Evolutionary conservation across 305 asterid genomes (phyloP).

Genomic region (Salvia sclarea): DNA sequence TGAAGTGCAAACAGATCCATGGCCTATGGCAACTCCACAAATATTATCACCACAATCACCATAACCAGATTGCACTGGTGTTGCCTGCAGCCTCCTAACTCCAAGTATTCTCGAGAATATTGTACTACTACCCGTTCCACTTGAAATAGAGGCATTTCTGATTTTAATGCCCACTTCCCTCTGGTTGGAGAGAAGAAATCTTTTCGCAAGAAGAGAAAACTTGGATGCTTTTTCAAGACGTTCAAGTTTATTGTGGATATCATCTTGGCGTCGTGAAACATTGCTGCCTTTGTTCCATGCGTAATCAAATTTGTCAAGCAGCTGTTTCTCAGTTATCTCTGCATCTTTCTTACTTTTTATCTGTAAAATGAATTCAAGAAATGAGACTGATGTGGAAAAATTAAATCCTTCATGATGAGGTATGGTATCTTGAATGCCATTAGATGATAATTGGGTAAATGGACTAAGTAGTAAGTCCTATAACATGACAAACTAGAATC

Average conservation of each 20-base stretch:
- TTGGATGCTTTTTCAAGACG: conserved; percentile 41
- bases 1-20: conserved; percentile 61
- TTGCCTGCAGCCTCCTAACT: conserved; percentile 59
- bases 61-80: conserved; percentile 37
- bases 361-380: conserved; percentile 40
- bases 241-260: conserved; percentile 50
- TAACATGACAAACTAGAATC: neutral
- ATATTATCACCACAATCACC: conserved; percentile 25
- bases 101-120: conserved; percentile 48
- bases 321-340: conserved; percentile 68
- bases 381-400: conserved; percentile 17
- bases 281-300: conserved; percentile 92
- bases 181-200: conserved; percentile 43
- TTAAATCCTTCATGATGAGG: neutral
- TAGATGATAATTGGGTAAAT: neutral
- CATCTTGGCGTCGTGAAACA: conserved; percentile 70
- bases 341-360: conserved; percentile 70
- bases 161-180: conserved; percentile 65
- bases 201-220: conserved; percentile 47
- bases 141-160: conserved; percentile 37
- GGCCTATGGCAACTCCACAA: conserved; percentile 67
- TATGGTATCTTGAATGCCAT: neutral
- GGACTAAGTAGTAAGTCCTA: neutral
- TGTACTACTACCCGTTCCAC: conserved; percentile 29
- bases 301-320: conserved; percentile 77